These are phyloP conservation scores for Yarrowia galli DNA, from an alignment of 1,139 yeast species.

Conservation along the genomic window DNA sequence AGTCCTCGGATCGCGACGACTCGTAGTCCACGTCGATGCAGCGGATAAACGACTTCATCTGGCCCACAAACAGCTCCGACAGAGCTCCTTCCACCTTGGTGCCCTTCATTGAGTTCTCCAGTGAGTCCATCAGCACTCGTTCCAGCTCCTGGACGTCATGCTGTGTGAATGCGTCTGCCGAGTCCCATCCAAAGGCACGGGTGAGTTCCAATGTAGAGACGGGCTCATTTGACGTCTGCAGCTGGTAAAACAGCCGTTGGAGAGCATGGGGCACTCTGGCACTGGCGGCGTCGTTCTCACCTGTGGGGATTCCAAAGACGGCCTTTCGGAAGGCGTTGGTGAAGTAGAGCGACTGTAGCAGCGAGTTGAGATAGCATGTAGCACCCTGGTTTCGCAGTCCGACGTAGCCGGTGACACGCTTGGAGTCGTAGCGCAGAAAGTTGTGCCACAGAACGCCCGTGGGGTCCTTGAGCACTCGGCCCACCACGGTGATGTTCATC, in stretches of 20 bases:
- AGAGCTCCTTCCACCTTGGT: constrained; percentile 80
- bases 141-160: constrained; percentile 98
- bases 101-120: constrained; percentile 92
- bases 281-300: constrained; percentile 58
- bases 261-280: constrained; percentile 79
- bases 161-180: constrained; percentile 94
- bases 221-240: constrained; percentile 75
- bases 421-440: constrained; percentile 84
- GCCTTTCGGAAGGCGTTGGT: constrained; percentile 82
- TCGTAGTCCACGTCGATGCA: constrained; percentile 96
- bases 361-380: constrained; percentile 91
- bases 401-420: constrained; percentile 84
- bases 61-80: constrained; percentile 89
- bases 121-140: constrained; percentile 91
- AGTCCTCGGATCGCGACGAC: constrained; percentile 89
- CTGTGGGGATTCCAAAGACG: constrained; percentile 88
- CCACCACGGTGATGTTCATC: constrained; percentile 76
- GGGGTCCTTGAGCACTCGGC: constrained; percentile 80
- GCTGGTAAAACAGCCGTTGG: constrained; percentile 83
- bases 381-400: constrained; percentile 98
- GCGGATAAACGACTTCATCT: constrained; percentile 92
- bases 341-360: constrained; percentile 87
- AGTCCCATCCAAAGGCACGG: constrained; percentile 96
- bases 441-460: constrained; percentile 96
- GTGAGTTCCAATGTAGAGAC: constrained; percentile 88